Conservation (phyloP, 352 stramenopile genomes). For the Pilasporangium apinafurcum region DNA sequence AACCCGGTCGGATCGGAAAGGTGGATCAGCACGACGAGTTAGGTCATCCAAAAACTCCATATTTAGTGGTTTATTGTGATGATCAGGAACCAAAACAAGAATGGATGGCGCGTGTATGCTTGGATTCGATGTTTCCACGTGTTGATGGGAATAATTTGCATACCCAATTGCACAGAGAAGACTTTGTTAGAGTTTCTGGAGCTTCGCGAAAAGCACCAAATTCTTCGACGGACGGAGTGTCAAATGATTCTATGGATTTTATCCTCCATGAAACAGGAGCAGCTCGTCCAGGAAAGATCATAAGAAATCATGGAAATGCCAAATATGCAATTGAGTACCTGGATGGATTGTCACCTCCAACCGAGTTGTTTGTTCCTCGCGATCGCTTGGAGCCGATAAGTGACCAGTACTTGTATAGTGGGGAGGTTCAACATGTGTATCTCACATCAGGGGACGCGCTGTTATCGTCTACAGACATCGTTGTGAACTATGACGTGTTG, state of each 20-base stretch:
- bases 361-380: slow-evolving; percentile 25
- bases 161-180: slow-evolving; percentile 29
- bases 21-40: slow-evolving; percentile 19
- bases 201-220: neutral
- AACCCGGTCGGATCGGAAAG: slow-evolving; percentile 20
- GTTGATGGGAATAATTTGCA: slow-evolving; percentile 18
- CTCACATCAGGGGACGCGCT: neutral
- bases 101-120: slow-evolving; percentile 19
- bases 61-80: slow-evolving; percentile 26
- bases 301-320: slow-evolving; percentile 31
- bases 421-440: slow-evolving; percentile 17
- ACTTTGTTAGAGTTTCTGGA: slow-evolving; percentile 30
- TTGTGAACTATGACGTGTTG: slow-evolving; percentile 14
- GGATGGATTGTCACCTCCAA: slow-evolving; percentile 13
- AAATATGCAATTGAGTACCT: slow-evolving; percentile 47
- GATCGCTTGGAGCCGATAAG: slow-evolving; percentile 19
- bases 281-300: slow-evolving; percentile 22
- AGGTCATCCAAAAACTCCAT: slow-evolving; percentile 13
- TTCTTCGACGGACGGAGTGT: too few relatives aligned
- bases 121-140: slow-evolving; percentile 26
- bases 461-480: neutral
- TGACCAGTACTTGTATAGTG: slow-evolving; percentile 23
- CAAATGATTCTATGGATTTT: neutral
- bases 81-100: slow-evolving; percentile 15
- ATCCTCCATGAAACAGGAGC: too few relatives aligned